Base-by-base conservation (phyloP, 2,329 filamentous ascomycete genomes). In the Colletotrichum tropicicola region DNA sequence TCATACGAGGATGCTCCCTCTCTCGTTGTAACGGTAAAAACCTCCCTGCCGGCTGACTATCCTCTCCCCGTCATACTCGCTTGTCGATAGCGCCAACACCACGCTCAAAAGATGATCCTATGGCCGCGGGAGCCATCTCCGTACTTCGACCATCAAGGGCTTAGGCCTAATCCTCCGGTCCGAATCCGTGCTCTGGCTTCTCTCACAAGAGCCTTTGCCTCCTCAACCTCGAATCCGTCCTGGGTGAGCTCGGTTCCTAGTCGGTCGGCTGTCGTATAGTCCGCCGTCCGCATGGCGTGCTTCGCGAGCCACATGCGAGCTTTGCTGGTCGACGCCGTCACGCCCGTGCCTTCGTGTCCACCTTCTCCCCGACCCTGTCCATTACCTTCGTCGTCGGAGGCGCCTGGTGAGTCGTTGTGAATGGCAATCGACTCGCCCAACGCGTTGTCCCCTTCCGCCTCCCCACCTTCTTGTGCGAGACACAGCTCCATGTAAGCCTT, bases 401-500 rank as follows among this genome's bases (percentile, higher is more conserved):
- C 61, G 43, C 71, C 75, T 1, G 82, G 80, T 2, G 84, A 86
- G 71, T 89, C 87, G 62, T 83, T 83, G 70, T 88, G 86, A 59
- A 88, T 83, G 49, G 82, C 78, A 54, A 87, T 82, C 5, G 82
- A 85, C 25, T 87, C 85, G 15, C 75, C 78, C n/a, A 81, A 73
- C 48, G 76, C 74, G 53, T 74, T 74, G 43, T 74, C 76, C 4
- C 84, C 79, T 17, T 80, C 80, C 3, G 75, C 78, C 1, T 78
- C 79, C 5, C 83, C 85, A 0, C 94, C 94, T 76, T 99, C 96
- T 74, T 98, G 96, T 15, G 94, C 92, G 15, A 99, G 85, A 39
- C 93, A 97, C 63, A 98, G 87, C 77, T 98, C 95, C 96, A 99
- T 98, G 77, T 97, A 99, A 0, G 91, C 89, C 30, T 92, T 92